Evolutionary conservation across 1,284 basidiomycete genomes (phyloP).

Genomic region (Malassezia japonica): DNA sequence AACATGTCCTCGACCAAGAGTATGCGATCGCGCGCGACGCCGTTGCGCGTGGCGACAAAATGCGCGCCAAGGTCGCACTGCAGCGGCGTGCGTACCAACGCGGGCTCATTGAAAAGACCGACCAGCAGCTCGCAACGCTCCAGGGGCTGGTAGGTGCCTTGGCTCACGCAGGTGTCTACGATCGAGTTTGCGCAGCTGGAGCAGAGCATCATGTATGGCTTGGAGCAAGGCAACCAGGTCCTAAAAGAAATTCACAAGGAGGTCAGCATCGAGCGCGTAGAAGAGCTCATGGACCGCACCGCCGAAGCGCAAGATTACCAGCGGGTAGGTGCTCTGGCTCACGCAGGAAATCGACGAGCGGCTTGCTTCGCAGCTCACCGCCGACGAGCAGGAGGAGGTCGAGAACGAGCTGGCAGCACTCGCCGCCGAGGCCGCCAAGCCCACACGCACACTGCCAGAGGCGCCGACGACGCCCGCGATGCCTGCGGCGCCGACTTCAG

Average conservation of each 20-base stretch:
- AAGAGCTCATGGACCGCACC: conserved; percentile 81
- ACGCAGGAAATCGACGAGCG: conserved; percentile 79
- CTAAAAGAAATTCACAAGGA: conserved; percentile 87
- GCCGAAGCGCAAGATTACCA: conserved; percentile 86
- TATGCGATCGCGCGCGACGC: conserved; percentile 77
- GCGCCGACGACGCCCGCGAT: not conserved
- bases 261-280: conserved; percentile 83
- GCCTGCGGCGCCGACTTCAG: not conserved
- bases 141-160: conserved; percentile 80
- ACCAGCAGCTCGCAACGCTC: conserved; percentile 74
- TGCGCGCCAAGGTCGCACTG: conserved; percentile 73
- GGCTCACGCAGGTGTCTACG: conserved; percentile 64
- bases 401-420: conserved; percentile 57
- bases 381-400: conserved; percentile 88
- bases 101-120: conserved; percentile 73
- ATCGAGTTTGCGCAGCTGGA: conserved; percentile 95
- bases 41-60: conserved; percentile 69
- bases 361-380: conserved; percentile 67
- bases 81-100: conserved; percentile 89
- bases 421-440: not conserved
- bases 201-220: conserved; percentile 78
- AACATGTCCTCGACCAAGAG: conserved; percentile 74
- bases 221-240: conserved; percentile 85
- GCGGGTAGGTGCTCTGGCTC: conserved; percentile 52
- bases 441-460: not conserved